Percentiles rank a stretch among this genome's conserved stretches.
These are phyloP conservation scores for Cladosporium oxysporum DNA, from an alignment of 2,329 filamentous ascomycete genomes.

Conservation along the genomic window DNA sequence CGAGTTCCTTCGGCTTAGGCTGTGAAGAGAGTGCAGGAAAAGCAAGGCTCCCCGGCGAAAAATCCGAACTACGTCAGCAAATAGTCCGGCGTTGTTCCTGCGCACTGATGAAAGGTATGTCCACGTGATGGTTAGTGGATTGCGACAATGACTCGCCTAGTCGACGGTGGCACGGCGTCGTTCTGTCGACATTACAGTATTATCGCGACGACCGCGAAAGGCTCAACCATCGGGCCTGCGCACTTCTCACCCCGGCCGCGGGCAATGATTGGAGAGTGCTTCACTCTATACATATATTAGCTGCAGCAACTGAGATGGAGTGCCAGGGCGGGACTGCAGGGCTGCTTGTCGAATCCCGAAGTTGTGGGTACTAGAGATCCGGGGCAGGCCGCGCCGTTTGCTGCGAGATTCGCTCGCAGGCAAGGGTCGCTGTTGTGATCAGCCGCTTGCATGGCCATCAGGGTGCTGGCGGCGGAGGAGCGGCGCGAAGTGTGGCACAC, in stretches of 20 bases:
- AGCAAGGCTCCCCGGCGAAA: background rate
- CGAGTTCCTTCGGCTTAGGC: slow-evolving; percentile 3
- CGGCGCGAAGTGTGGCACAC: background rate
- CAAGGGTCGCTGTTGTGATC: slow-evolving; percentile 1
- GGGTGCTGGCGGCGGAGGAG: background rate
- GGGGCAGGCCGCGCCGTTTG: slow-evolving; percentile 5
- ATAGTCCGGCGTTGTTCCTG: slow-evolving; percentile 1
- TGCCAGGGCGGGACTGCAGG: background rate
- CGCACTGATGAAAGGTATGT: background rate
- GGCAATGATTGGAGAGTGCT: background rate
- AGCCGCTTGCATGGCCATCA: slow-evolving; percentile 1
- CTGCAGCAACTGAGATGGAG: background rate
- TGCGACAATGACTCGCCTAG: slow-evolving; percentile 12
- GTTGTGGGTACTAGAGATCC: background rate
- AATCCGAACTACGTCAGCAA: slow-evolving; percentile 7
- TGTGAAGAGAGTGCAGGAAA: slow-evolving; percentile 5
- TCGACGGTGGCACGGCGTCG: background rate
- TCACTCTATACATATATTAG: background rate
- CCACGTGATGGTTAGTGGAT: slow-evolving; percentile 11
- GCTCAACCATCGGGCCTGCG: background rate
- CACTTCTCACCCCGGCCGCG: background rate
- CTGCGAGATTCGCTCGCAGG: slow-evolving; percentile 4
- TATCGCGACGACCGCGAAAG: background rate
- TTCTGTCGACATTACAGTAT: background rate
- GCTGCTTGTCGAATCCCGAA: background rate